Percentiles rank a stretch among this genome's conserved stretches.
Conservation (phyloP, 495 filamentous ascomycete genomes). For the Hyaloscypha finlandica region DNA sequence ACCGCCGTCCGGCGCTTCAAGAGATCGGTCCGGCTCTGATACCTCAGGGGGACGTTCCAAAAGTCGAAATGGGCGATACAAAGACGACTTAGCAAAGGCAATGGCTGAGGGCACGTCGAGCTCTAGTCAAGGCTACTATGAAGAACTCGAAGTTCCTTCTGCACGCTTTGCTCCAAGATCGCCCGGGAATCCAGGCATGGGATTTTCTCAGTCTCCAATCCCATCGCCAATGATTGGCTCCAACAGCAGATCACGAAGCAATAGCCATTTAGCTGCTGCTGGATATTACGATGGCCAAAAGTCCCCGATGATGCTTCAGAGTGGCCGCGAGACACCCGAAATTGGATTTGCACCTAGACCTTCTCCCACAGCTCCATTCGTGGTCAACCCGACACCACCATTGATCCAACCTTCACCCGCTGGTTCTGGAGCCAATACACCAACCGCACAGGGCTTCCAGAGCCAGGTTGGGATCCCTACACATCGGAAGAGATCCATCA, state of each 20-base stretch:
- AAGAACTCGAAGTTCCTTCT: conserved; percentile 30
- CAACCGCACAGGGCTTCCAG: conserved; percentile 32
- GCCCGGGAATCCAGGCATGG: conserved; percentile 45
- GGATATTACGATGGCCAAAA: conserved; percentile 48
- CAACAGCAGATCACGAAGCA: conserved; percentile 42
- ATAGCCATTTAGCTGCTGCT: conserved; percentile 47
- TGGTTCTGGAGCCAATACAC: conserved; percentile 35
- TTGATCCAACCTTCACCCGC: conserved; percentile 43
- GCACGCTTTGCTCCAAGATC: conserved; percentile 40
- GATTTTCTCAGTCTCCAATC: conserved; percentile 45
- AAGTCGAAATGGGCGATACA: conserved; percentile 51
- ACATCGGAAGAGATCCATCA: conserved; percentile 61
- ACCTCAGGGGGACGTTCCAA: conserved; percentile 54
- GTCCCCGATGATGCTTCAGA: conserved; percentile 37
- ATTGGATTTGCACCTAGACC: conserved; percentile 53
- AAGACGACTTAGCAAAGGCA: conserved; percentile 26
- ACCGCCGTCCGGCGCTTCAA: conserved; percentile 47
- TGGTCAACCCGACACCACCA: conserved; percentile 58
- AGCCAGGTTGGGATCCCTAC: conserved; percentile 27
- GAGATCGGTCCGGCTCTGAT: conserved; percentile 66
- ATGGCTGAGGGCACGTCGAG: conserved; percentile 23
- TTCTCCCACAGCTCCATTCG: conserved; percentile 51
- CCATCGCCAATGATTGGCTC: conserved; percentile 32
- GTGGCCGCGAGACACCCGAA: conserved; percentile 16
- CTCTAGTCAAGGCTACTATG: conserved; percentile 29